Evolutionary conservation across 495 filamentous ascomycete genomes (phyloP).

Genomic region (Penicillium paxilli): DNA sequence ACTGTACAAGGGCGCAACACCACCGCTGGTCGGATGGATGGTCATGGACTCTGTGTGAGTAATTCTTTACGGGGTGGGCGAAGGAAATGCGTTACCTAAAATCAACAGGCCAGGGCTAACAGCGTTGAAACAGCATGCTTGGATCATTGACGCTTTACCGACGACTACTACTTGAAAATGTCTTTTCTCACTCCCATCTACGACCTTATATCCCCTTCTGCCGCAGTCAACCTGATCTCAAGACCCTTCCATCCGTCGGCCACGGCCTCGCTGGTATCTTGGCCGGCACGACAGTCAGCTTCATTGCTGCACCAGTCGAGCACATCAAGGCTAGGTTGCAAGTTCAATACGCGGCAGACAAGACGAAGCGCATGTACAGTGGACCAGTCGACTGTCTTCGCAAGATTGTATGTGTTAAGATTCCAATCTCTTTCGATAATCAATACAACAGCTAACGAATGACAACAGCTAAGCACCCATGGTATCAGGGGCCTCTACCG

Average conservation of each 20-base stretch:
- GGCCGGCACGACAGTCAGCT: slow-evolving; percentile 85
- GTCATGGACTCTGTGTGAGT: slow-evolving; percentile 85
- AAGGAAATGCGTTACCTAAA: no score
- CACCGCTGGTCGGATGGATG: slow-evolving; percentile 95
- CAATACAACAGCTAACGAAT: slow-evolving; percentile 2
- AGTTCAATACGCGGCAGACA: slow-evolving; percentile 81
- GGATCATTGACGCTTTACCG: slow-evolving; percentile 89
- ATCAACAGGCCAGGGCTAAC: no score
- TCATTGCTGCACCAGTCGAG: slow-evolving; percentile 92
- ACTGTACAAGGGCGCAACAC: slow-evolving; percentile 86
- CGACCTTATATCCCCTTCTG: slow-evolving; percentile 37
- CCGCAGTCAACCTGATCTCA: slow-evolving; percentile 27
- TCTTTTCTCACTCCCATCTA: slow-evolving; percentile 64
- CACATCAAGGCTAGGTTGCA: slow-evolving; percentile 94
- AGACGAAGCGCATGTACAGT: slow-evolving; percentile 71
- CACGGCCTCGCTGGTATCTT: slow-evolving; percentile 85
- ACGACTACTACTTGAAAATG: slow-evolving; percentile 70
- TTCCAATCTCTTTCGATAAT: not conserved
- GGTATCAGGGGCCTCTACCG: slow-evolving; percentile 81
- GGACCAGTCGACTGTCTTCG: slow-evolving; percentile 81
- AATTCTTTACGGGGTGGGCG: not conserved
- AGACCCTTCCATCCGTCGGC: slow-evolving; percentile 70
- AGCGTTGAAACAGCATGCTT: slow-evolving; percentile 64
- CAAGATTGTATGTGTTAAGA: slow-evolving; percentile 65
- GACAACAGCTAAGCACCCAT: slow-evolving; percentile 53